A percentile compares a stretch with the other conserved stretches of the same genome.
phyloP scores from a whole-genome alignment of 163 green algal genomes.

The Scenedesmus sp. region DNA sequence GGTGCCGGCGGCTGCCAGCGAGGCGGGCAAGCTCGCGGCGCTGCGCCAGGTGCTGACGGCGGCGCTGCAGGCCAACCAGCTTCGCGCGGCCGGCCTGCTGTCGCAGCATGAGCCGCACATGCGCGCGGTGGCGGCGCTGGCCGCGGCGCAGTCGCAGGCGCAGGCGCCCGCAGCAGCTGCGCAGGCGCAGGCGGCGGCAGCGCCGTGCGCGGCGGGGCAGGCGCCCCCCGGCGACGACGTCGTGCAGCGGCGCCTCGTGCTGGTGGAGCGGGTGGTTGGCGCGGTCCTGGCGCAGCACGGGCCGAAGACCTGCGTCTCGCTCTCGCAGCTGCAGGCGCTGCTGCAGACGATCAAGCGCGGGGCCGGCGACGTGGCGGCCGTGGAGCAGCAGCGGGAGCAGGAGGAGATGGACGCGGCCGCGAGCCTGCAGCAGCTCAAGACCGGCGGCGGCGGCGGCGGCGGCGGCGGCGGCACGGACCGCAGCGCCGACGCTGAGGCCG shows the following conservation, averaged over 20 bases:
- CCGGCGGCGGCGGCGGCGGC: neutral
- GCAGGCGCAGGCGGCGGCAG: neutral
- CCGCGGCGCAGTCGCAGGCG: neutral
- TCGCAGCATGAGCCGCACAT: neutral
- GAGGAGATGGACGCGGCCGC: conserved; percentile 5
- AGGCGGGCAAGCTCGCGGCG: neutral
- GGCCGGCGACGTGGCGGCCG: neutral
- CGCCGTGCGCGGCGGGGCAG: neutral
- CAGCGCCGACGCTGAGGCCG: too few species aligned
- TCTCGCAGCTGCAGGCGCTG: conserved; percentile 5
- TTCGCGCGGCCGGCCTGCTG: neutral
- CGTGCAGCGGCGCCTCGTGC: neutral
- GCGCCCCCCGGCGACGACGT: neutral
- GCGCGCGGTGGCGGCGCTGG: too few species aligned
- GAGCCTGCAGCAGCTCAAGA: conserved; percentile 8
- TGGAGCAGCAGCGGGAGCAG: neutral
- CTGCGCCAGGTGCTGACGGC: neutral
- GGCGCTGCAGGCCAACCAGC: neutral
- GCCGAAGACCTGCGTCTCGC: neutral
- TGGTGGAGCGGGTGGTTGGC: neutral
- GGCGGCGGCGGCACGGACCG: too few species aligned
- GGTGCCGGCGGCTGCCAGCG: too few species aligned
- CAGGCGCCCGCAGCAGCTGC: neutral
- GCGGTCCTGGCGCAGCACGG: neutral
- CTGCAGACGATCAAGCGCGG: neutral